Evolutionary conservation across 2,329 filamentous ascomycete genomes (phyloP).

Genomic region (Hypoxylon sp.): DNA sequence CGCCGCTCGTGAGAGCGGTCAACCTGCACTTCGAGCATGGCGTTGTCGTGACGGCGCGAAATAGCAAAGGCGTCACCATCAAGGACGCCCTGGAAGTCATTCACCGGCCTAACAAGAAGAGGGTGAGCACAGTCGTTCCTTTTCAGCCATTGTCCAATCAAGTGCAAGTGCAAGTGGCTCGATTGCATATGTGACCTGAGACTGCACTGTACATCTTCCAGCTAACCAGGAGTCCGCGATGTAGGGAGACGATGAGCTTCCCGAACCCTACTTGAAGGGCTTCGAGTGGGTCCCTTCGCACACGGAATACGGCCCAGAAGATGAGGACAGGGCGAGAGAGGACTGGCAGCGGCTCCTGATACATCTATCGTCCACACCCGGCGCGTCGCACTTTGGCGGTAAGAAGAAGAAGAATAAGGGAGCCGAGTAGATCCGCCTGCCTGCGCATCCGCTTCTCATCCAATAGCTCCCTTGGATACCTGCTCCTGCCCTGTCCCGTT

Average conservation of each 20-base stretch:
- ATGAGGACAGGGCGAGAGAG: conserved; percentile 76
- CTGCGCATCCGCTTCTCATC: conserved; percentile 53
- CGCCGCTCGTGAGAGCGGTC: conserved; percentile 78
- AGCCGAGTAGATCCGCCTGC: conserved; percentile 56
- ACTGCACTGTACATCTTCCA: not conserved
- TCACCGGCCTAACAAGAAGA: conserved; percentile 96
- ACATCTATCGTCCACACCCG: conserved; percentile 74
- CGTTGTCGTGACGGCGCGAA: conserved; percentile 87
- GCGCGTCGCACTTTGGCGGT: conserved; percentile 55
- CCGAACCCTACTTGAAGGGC: conserved; percentile 86
- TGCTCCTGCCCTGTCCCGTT: conserved; percentile 44
- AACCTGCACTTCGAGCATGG: conserved; percentile 77
- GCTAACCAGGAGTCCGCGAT: not conserved
- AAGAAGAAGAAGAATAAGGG: conserved; percentile 81
- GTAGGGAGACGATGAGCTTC: conserved; percentile 91
- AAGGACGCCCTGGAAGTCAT: conserved; percentile 97
- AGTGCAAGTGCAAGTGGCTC: no score
- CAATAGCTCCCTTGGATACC: conserved; percentile 55
- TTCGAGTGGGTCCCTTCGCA: conserved; percentile 81
- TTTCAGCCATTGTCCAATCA: not conserved
- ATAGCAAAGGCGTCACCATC: conserved; percentile 94
- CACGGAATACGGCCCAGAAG: conserved; percentile 36
- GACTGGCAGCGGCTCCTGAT: conserved; percentile 90
- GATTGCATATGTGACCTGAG: not conserved
- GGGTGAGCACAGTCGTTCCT: conserved; percentile 67